Evolutionary conservation across 2,329 filamentous ascomycete genomes (phyloP).

Genomic region (Bipolaris gigantea): DNA sequence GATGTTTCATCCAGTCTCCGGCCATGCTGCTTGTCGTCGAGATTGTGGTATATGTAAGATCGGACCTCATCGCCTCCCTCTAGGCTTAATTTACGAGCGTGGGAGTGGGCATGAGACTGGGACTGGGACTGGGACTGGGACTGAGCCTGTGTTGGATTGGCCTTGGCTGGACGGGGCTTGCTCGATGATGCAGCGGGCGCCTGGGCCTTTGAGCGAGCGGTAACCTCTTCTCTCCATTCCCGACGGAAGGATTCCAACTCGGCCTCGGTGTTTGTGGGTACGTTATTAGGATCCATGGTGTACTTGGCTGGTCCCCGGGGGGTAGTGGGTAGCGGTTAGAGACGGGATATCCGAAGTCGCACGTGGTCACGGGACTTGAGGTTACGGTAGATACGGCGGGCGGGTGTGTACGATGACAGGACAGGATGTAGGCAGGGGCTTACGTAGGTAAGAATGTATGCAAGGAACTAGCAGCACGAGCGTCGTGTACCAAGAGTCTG

Average conservation of each 20-base stretch:
- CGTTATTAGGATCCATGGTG: conserved; percentile 23
- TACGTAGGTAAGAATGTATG: neutral
- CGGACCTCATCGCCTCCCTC: conserved; percentile 47
- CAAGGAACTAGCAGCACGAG: conserved; percentile 6
- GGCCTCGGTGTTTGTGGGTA: conserved; percentile 49
- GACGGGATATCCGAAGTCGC: conserved; percentile 37
- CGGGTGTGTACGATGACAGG: neutral
- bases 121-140: conserved; percentile 20
- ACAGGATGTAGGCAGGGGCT: neutral
- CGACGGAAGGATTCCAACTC: conserved; percentile 85
- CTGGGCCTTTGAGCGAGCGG: conserved; percentile 50
- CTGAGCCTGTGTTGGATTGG: conserved; percentile 27
- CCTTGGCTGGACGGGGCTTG: conserved; percentile 26
- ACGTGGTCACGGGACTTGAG: conserved; percentile 12
- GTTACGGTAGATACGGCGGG: conserved; percentile 4
- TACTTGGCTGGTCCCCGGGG: conserved; percentile 2
- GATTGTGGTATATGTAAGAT: conserved; percentile 49
- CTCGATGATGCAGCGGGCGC: conserved; percentile 24
- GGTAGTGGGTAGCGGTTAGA: conserved; percentile 24
- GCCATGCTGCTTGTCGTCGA: conserved; percentile 51
- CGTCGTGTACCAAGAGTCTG: conserved; percentile 24
- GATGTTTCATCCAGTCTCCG: conserved; percentile 50
- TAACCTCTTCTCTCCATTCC: conserved; percentile 83
- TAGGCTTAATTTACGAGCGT: conserved; percentile 32
- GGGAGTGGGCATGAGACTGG: conserved; percentile 28